Percentiles rank a stretch among this genome's conserved stretches.
phyloP scores from a whole-genome alignment of 306 rosid genomes.

The Myrica gale region DNA sequence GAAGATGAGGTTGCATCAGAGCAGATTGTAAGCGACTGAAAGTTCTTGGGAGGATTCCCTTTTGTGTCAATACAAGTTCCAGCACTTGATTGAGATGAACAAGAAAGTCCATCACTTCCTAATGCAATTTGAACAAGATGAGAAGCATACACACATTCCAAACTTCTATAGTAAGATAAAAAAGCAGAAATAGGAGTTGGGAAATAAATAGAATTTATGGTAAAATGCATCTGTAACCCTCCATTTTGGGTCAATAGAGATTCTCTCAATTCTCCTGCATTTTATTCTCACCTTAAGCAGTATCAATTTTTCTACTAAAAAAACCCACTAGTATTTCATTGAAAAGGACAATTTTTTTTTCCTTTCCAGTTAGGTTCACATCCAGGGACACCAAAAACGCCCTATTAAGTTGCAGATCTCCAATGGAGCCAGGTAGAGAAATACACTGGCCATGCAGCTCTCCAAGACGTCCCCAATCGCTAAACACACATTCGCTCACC shows the following conservation, averaged over 20 bases:
- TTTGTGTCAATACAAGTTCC: conserved; percentile 41
- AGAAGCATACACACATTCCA: conserved; percentile 23
- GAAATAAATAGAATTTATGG: conserved; percentile 16
- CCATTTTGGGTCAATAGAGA: neutral
- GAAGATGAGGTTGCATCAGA: conserved; percentile 22
- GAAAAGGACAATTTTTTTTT: neutral
- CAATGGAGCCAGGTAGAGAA: too few relatives aligned
- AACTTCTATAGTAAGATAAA: conserved; percentile 6
- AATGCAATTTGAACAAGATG: conserved; percentile 30
- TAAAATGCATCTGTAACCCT: neutral
- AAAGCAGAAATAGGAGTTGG: conserved; percentile 3
- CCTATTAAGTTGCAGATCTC: too few relatives aligned
- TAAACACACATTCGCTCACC: neutral
- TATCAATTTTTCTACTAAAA: neutral
- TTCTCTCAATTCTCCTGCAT: neutral
- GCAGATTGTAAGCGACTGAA: neutral
- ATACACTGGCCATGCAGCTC: neutral
- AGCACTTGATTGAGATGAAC: conserved; percentile 40
- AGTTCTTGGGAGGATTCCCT: conserved; percentile 24
- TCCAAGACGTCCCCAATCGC: neutral
- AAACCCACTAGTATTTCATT: neutral
- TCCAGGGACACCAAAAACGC: neutral
- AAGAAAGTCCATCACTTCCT: conserved; percentile 33
- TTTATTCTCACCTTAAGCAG: too few relatives aligned
- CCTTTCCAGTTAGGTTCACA: neutral